Percentiles rank a stretch among this genome's conserved stretches.
Evolutionary conservation across 2,329 filamentous ascomycete genomes (phyloP).

Genomic region (Massarina eburnea): DNA sequence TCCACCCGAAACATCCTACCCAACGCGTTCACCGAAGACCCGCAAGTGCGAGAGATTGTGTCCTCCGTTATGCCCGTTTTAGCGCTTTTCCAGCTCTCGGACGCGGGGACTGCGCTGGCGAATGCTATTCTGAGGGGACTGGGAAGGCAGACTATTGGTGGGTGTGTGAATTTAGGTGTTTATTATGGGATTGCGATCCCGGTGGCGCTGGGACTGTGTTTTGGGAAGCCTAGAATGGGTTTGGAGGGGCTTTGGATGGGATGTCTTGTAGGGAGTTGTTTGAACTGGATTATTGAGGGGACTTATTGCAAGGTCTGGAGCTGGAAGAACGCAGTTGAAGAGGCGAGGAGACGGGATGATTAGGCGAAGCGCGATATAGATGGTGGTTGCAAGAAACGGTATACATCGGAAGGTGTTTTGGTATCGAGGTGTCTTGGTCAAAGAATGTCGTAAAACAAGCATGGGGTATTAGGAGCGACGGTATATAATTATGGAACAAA

Average conservation of each 20-base stretch:
- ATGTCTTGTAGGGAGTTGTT: constrained; percentile 34
- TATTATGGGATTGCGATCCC: constrained; percentile 45
- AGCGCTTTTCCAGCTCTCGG: constrained; percentile 43
- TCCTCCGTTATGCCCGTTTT: constrained; percentile 38
- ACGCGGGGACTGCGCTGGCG: constrained; percentile 39
- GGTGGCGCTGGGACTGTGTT: constrained; percentile 39
- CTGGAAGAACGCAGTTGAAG: constrained; percentile 36
- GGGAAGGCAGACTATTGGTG: constrained; percentile 43
- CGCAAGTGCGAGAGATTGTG: constrained; percentile 37
- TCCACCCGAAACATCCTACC: constrained; percentile 35
- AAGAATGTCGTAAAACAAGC: no score
- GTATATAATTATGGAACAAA: no score
- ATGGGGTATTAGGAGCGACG: no score
- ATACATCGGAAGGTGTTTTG: no score
- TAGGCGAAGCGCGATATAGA: neutral
- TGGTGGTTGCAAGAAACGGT: no score
- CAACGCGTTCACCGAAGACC: constrained; percentile 38
- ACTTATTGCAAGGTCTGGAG: constrained; percentile 32
- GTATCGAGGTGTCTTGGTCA: no score
- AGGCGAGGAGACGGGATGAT: constrained; percentile 27
- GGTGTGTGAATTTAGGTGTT: constrained; percentile 41
- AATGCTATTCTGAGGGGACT: constrained; percentile 42
- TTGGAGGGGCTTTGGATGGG: constrained; percentile 43
- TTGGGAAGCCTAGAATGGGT: constrained; percentile 36
- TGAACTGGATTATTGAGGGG: constrained; percentile 39